phyloP scores from a whole-genome alignment of 768 basidiomycete species.

The Stropharia rugosoannulata region DNA sequence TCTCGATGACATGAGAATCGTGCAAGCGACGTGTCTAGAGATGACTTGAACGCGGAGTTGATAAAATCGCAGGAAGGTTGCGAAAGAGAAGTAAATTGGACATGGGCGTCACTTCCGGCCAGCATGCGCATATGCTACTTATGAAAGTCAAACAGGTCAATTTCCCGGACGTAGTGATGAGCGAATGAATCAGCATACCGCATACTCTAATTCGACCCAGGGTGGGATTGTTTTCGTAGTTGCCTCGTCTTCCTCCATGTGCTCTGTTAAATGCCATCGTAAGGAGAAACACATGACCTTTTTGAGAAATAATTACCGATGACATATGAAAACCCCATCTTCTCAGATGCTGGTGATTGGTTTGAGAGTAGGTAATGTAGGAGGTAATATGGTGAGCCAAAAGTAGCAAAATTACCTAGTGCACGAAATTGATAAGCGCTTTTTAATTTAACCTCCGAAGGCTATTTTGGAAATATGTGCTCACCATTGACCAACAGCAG shows the following conservation, averaged over 20 bases:
- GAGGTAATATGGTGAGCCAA: too few species aligned
- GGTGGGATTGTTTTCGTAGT: slow-evolving; percentile 68
- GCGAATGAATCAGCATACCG: slow-evolving; percentile 36
- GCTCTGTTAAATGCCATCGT: slow-evolving; percentile 50
- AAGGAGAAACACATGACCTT: background rate
- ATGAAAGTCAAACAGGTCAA: background rate
- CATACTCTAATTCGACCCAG: slow-evolving; percentile 95
- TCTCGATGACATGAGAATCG: slow-evolving; percentile 45
- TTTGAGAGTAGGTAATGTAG: too few species aligned
- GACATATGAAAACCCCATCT: slow-evolving; percentile 52
- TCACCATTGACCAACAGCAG: too few species aligned
- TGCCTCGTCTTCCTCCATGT: slow-evolving; percentile 94
- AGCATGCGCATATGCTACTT: slow-evolving; percentile 80
- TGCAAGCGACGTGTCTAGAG: slow-evolving; percentile 23
- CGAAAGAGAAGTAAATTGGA: slow-evolving; percentile 89
- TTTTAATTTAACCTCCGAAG: too few species aligned
- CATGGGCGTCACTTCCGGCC: slow-evolving; percentile 59
- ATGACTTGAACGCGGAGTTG: slow-evolving; percentile 23
- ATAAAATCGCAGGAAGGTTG: slow-evolving; percentile 62
- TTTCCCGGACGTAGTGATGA: background rate
- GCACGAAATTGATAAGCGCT: too few species aligned
- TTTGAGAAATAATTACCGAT: slow-evolving; percentile 41
- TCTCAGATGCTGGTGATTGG: background rate
- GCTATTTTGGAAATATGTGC: too few species aligned
- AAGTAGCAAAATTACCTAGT: too few species aligned